phyloP scores from a whole-genome alignment of 2,329 filamentous ascomycete species.

The Thielaviopsis cerberus region DNA sequence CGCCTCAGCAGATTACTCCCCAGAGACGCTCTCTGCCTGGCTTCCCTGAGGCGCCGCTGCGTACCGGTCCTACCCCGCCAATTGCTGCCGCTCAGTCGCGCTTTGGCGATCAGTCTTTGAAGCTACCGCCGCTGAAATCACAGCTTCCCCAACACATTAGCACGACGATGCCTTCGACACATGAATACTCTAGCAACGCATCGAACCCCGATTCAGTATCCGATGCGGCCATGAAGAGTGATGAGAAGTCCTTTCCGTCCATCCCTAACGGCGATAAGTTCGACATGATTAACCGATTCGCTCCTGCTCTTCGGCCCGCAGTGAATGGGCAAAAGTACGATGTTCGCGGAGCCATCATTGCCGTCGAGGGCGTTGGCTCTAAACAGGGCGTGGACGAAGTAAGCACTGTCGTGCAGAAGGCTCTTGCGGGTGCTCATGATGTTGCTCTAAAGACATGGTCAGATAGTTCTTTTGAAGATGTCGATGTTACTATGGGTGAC shows the following conservation, averaged over 20 bases:
- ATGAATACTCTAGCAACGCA: constrained; percentile 8
- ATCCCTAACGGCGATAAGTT: constrained; percentile 62
- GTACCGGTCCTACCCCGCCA: neutral
- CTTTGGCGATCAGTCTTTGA: constrained; percentile 33
- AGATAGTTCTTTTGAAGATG: constrained; percentile 16
- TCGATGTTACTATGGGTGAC: constrained; percentile 2
- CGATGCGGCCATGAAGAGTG: neutral
- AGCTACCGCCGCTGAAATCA: constrained; percentile 35
- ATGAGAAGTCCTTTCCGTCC: constrained; percentile 47
- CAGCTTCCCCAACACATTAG: constrained; percentile 16
- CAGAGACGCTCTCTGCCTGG: neutral
- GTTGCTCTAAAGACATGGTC: constrained; percentile 27
- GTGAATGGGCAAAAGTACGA: constrained; percentile 19
- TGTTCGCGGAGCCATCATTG: constrained; percentile 60
- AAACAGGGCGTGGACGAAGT: constrained; percentile 29
- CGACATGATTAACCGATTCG: constrained; percentile 55
- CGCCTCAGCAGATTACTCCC: neutral
- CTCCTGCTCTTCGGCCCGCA: constrained; percentile 39
- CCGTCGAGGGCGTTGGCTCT: constrained; percentile 62
- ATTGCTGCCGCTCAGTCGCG: neutral
- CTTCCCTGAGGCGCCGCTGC: neutral
- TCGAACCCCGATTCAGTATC: neutral
- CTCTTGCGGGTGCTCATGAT: constrained; percentile 31
- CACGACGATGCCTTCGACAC: neutral
- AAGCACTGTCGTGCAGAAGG: constrained; percentile 45